Base-by-base conservation (phyloP, 495 filamentous ascomycete genomes). In the Amorphotheca resinae region DNA sequence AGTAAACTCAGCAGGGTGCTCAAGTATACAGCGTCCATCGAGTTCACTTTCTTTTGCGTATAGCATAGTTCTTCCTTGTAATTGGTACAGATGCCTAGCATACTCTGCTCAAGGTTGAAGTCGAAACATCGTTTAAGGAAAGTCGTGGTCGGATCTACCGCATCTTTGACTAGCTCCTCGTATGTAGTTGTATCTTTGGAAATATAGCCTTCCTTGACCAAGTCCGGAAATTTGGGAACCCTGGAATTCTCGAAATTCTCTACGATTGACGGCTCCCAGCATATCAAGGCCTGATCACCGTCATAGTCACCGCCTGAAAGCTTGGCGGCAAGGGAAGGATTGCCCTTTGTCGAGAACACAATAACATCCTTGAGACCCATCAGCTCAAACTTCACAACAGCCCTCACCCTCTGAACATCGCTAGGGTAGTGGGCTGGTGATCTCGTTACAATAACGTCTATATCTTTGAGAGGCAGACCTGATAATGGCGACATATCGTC, bases 231-330 rank as follows among this genome's bases (percentile, higher is more conserved):
- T 12, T 20, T 2, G 1, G 46, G 52, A 0, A 79, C 79, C 18
- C 77, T 60, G 1, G 69, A 62, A 52, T 93, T 95, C 3, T 55
- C 45, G 53, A 95, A 98, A n/a, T 65, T 70, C 3, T 70, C 52
- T 0, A 93, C 86, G 11, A 95, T 75, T 0, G 63, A 63, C 1
- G 68, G 67, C 45, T 95, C 87, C 88, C 87, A 95, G 59, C 87
- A 95, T 12, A 93, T 65, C 87, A 87, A 91, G 0, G 78, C 83
- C 31, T 70, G 80, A 50, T 98, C 91, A 0, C 91, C 91, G 46
- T 95, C 89, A 57, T 95, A 95, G 60, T 98, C 91, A 7, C 91
- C 91, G 11, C 89, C 91, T 3, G 86, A 91, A 0, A 95, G 67
- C 58, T 85, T 84, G 23, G 77, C 73, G 0, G 87, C 91, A 0